Evolutionary conservation across 345 rosid species (phyloP).

Genomic region (Abelmoschus esculentus): DNA sequence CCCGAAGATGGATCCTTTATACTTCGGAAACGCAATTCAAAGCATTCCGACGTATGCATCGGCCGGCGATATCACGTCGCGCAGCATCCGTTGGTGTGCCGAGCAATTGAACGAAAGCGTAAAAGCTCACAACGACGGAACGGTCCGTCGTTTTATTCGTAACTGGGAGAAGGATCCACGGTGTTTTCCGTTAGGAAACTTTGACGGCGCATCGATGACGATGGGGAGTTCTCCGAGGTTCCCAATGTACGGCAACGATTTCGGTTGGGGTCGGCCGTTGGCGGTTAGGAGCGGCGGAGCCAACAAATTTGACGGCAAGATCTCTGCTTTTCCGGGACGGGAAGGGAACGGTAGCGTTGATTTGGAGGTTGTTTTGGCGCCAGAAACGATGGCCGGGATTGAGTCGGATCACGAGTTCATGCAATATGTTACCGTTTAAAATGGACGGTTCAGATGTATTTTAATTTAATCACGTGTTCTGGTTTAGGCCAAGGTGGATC

Average conservation of each 20-base stretch:
- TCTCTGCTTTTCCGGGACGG: slow-evolving; percentile 94
- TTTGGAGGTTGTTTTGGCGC: slow-evolving; percentile 75
- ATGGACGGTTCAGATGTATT: not conserved
- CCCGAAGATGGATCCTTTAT: slow-evolving; percentile 60
- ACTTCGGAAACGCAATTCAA: slow-evolving; percentile 96
- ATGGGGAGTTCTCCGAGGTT: slow-evolving; percentile 96
- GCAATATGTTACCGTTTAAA: slow-evolving; percentile 42
- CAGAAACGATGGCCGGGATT: slow-evolving; percentile 72
- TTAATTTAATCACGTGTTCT: not conserved
- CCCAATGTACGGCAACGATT: slow-evolving; percentile 91
- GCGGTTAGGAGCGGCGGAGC: slow-evolving; percentile 81
- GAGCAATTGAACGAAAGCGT: slow-evolving; percentile 60
- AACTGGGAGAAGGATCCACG: slow-evolving; percentile 76
- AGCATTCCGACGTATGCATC: slow-evolving; percentile 70
- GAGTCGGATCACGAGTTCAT: slow-evolving; percentile 72
- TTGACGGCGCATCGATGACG: slow-evolving; percentile 74
- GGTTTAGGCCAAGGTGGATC: not conserved
- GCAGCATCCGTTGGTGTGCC: slow-evolving; percentile 76
- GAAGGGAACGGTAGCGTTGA: slow-evolving; percentile 75
- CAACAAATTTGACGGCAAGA: slow-evolving; percentile 94
- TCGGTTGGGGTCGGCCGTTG: slow-evolving; percentile 95
- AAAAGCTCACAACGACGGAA: slow-evolving; percentile 44
- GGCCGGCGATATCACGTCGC: slow-evolving; percentile 57
- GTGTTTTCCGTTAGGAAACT: slow-evolving; percentile 80
- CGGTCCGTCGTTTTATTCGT: slow-evolving; percentile 36